Conservation (phyloP, 306 rosid genomes). For the Pyrus betulifolia region DNA sequence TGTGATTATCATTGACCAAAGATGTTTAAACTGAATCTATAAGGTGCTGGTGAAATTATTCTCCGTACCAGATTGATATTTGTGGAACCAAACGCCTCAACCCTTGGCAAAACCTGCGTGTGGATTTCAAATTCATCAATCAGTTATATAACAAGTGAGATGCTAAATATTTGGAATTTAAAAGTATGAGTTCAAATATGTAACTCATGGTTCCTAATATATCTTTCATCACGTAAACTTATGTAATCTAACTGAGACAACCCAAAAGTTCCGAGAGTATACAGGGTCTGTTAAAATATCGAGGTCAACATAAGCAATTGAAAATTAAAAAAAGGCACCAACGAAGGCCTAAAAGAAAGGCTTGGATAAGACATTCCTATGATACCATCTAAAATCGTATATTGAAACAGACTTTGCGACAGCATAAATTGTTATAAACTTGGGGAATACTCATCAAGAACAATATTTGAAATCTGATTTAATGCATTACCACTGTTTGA, state of each 20-base stretch:
- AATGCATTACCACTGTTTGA: constrained; percentile 60
- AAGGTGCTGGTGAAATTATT: neutral
- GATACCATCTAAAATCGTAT: neutral
- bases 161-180: neutral
- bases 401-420: neutral
- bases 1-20: neutral
- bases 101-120: constrained; percentile 28
- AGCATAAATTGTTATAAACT: neutral
- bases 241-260: neutral
- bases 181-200: neutral
- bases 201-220: neutral
- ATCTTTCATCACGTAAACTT: neutral
- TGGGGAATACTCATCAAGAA: neutral
- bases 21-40: neutral
- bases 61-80: constrained; percentile 52
- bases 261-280: neutral
- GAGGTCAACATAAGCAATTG: neutral
- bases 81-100: constrained; percentile 34
- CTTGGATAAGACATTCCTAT: neutral
- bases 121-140: neutral
- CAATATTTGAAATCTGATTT: neutral
- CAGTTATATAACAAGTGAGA: neutral
- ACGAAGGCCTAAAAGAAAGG: neutral
- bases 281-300: neutral
- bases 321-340: neutral